Evolutionary conservation across 768 basidiomycete species (phyloP).

Genomic region (Galerina sulciceps): DNA sequence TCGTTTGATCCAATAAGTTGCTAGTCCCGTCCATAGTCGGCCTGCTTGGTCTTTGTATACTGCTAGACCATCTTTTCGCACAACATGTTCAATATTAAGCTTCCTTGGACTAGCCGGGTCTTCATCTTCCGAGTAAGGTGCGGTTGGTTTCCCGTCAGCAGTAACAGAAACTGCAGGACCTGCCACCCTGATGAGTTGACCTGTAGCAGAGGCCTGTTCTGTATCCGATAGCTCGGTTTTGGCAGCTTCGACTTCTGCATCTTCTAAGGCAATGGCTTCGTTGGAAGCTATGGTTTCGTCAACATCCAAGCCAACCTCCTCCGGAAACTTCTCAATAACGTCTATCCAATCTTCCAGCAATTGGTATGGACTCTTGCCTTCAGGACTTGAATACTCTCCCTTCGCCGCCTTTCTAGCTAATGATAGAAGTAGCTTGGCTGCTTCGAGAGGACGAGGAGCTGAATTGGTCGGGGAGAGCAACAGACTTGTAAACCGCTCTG

Average conservation of each 20-base stretch:
- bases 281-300: conserved; percentile 72
- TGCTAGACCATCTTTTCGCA: conserved; percentile 82
- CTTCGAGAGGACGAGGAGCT: conserved; percentile 82
- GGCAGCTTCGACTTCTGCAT: conserved; percentile 45
- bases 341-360: conserved; percentile 92
- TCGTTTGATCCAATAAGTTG: conserved; percentile 98
- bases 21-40: conserved; percentile 92
- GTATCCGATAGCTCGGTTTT: conserved; percentile 25
- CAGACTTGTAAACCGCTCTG: conserved; percentile 76
- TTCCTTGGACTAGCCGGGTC: conserved; percentile 72
- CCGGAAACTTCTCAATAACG: conserved; percentile 86
- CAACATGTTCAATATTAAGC: conserved; percentile 86
- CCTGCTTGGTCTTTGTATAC: conserved; percentile 98
- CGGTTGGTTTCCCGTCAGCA: conserved; percentile 51
- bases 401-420: conserved; percentile 83
- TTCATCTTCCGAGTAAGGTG: conserved; percentile 78
- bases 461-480: conserved; percentile 64
- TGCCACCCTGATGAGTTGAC: conserved; percentile 71
- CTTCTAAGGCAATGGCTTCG: conserved; percentile 48
- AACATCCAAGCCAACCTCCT: conserved; percentile 89
- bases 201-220: conserved; percentile 54
- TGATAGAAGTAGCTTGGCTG: conserved; percentile 86
- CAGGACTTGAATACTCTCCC: conserved; percentile 84
- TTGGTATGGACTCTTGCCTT: conserved; percentile 96
- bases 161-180: conserved; percentile 63